Evolutionary conservation across 345 rosid species (phyloP).

Genomic region (Aquilaria malaccensis): DNA sequence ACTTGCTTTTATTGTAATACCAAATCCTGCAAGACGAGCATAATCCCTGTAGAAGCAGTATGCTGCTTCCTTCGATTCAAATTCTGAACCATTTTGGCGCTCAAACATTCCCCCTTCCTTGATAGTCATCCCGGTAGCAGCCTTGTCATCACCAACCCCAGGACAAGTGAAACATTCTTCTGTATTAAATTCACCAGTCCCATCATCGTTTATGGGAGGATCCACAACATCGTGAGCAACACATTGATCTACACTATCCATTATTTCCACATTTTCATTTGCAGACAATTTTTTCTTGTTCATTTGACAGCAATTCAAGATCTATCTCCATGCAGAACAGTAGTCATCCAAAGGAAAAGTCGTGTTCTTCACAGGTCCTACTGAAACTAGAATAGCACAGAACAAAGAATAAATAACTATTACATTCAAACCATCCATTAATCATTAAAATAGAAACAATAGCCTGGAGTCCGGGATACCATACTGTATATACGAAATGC

Average conservation of each 20-base stretch:
- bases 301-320: conserved; percentile 14
- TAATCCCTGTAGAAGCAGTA: conserved; percentile 16
- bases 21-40: conserved; percentile 16
- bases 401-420: no score
- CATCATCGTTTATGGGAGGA: conserved; percentile 9
- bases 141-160: background rate
- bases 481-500: no score
- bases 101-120: conserved; percentile 3
- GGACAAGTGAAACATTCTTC: conserved; percentile 2
- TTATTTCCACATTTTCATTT: background rate
- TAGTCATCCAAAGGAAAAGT: no score
- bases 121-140: background rate
- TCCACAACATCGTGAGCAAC: conserved; percentile 1
- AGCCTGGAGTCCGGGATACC: no score
- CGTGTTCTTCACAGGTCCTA: no score
- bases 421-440: no score
- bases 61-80: conserved; percentile 16
- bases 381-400: no score
- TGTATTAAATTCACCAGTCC: conserved; percentile 5
- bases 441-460: no score
- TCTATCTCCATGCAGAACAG: conserved; percentile 12
- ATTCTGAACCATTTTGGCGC: conserved; percentile 14
- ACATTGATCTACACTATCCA: conserved; percentile 6
- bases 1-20: conserved; percentile 15
- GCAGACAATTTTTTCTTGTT: conserved; percentile 6